Conservation (phyloP, 345 rosid genomes). For the Punica granatum region DNA sequence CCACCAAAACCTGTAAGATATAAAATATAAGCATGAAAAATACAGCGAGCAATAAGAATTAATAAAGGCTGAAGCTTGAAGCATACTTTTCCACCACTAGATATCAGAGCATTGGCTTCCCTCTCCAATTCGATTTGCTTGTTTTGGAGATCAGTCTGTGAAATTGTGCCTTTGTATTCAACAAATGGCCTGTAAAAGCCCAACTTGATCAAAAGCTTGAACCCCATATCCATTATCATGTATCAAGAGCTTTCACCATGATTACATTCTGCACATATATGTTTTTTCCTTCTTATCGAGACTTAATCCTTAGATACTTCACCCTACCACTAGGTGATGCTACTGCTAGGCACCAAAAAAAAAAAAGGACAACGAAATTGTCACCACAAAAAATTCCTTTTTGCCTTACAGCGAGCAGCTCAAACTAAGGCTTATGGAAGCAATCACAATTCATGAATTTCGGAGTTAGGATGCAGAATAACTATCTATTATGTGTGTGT, state of each 20-base stretch:
- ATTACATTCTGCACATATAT: neutral
- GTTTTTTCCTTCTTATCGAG: neutral
- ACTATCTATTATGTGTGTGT: too few species aligned
- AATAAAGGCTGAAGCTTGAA: neutral
- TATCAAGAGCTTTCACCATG: neutral
- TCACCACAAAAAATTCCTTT: neutral
- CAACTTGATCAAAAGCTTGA: neutral
- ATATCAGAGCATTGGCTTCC: constrained; percentile 58
- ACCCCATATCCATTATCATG: neutral
- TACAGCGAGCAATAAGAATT: neutral
- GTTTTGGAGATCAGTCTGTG: constrained; percentile 42
- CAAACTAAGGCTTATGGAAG: neutral
- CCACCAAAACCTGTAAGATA: constrained; percentile 41
- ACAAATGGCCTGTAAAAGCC: constrained; percentile 58
- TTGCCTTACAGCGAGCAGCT: neutral
- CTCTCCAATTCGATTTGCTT: constrained; percentile 54
- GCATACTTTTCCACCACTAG: constrained; percentile 58
- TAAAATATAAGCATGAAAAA: neutral
- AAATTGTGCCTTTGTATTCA: constrained; percentile 63
- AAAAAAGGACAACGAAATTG: too few species aligned
- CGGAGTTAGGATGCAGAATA: too few species aligned
- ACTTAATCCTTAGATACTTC: neutral
- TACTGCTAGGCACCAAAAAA: neutral
- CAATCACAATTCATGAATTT: neutral
- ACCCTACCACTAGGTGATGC: neutral